Evolutionary conservation across 371 early-diverging fungal genomes (phyloP).

Genomic region (Sporodiniella umbellata): DNA sequence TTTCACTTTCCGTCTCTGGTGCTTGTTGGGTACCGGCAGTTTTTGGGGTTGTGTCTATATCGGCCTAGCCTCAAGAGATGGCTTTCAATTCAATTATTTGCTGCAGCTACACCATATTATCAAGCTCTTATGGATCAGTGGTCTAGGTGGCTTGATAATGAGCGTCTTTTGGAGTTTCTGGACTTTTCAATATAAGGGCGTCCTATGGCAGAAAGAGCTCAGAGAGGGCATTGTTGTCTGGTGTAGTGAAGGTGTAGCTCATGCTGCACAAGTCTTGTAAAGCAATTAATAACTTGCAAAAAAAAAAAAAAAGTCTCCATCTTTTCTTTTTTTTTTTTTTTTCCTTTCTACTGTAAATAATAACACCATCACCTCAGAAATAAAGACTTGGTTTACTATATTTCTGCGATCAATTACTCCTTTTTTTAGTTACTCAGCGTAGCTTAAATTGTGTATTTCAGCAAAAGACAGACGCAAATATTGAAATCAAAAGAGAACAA

Average conservation of each 20-base stretch:
- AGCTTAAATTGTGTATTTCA: too few relatives aligned
- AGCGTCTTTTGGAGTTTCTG: constrained; percentile 66
- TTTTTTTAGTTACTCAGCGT: too few relatives aligned
- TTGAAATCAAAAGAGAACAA: too few relatives aligned
- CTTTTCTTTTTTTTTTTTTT: background rate
- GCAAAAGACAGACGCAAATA: too few relatives aligned
- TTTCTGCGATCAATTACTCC: too few relatives aligned
- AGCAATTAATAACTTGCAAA: too few relatives aligned
- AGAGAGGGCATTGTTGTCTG: constrained; percentile 64
- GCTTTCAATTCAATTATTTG: constrained; percentile 42
- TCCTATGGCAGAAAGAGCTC: constrained; percentile 59
- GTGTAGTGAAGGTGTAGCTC: constrained; percentile 48
- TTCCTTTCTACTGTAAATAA: too few relatives aligned
- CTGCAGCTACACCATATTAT: constrained; percentile 35
- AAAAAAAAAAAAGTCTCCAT: background rate
- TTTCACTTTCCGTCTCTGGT: constrained; percentile 54
- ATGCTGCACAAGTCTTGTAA: constrained; percentile 41
- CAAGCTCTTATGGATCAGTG: constrained; percentile 46
- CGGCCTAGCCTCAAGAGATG: constrained; percentile 42
- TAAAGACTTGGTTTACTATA: too few relatives aligned
- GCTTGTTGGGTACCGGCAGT: constrained; percentile 54
- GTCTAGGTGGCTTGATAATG: constrained; percentile 54
- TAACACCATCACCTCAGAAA: too few relatives aligned
- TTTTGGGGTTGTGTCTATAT: constrained; percentile 60
- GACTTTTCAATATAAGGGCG: constrained; percentile 66